These are phyloP conservation scores for Pyrus betulifolia DNA, from an alignment of 306 rosid genomes.

Conservation along the genomic window DNA sequence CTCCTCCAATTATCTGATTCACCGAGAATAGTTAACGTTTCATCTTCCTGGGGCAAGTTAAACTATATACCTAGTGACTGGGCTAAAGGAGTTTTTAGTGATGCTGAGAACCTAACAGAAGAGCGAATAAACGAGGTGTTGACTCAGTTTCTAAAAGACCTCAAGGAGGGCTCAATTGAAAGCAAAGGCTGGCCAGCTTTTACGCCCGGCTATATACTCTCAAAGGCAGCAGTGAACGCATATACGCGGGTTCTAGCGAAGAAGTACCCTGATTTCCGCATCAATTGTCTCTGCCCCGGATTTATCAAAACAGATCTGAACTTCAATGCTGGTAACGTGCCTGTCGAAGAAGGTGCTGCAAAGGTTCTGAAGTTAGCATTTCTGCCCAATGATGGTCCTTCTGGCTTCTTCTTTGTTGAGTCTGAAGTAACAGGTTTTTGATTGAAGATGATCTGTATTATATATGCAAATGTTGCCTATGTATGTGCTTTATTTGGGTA, in stretches of 20 bases:
- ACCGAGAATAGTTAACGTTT: not conserved
- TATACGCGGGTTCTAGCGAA: conserved; percentile 39
- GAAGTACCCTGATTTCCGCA: conserved; percentile 23
- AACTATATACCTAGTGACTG: conserved; percentile 16
- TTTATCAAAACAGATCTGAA: conserved; percentile 33
- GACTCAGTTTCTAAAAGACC: conserved; percentile 29
- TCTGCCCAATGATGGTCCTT: conserved; percentile 35
- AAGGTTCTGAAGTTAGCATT: conserved; percentile 43
- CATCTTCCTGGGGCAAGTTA: not conserved
- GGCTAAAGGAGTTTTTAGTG: conserved; percentile 27
- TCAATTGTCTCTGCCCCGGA: conserved; percentile 50
- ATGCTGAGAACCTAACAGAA: conserved; percentile 35
- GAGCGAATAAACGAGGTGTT: conserved; percentile 35
- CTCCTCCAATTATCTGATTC: not conserved
- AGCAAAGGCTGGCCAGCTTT: conserved; percentile 37
- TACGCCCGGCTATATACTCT: conserved; percentile 18
- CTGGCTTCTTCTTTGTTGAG: conserved; percentile 32
- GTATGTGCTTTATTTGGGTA: not conserved
- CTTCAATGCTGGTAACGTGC: conserved; percentile 19
- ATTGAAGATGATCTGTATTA: not conserved
- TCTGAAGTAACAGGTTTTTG: conserved; percentile 23
- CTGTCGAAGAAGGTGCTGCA: conserved; percentile 49
- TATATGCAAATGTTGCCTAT: not conserved
- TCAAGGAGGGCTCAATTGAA: conserved; percentile 28
- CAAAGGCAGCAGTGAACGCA: conserved; percentile 42